These are phyloP conservation scores for Citrus inodora DNA, from an alignment of 345 rosid species.

Conservation along the genomic window DNA sequence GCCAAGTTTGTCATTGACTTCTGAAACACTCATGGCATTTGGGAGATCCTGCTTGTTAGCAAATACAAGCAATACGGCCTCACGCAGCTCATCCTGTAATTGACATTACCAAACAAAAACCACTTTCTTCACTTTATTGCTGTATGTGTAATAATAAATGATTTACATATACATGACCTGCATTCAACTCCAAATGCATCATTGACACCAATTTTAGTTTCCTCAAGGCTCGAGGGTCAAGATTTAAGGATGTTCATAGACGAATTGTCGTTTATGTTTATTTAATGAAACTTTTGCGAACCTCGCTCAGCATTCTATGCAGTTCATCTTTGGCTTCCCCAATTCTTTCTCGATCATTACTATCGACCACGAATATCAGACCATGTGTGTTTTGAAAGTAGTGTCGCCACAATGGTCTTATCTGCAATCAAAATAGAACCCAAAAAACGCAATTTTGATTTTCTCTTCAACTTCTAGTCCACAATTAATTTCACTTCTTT, in stretches of 20 bases:
- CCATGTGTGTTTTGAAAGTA: constrained; percentile 68
- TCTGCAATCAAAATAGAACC: constrained; percentile 19
- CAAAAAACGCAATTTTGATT: neutral
- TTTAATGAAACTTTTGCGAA: neutral
- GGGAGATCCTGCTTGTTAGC: constrained; percentile 79
- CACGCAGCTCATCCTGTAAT: constrained; percentile 49
- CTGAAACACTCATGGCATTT: constrained; percentile 52
- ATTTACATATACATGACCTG: too few relatives aligned
- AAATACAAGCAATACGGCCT: constrained; percentile 52
- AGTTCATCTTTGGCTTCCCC: constrained; percentile 60
- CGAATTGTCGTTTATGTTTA: too few relatives aligned
- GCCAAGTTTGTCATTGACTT: constrained; percentile 64
- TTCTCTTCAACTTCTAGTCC: neutral
- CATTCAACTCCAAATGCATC: neutral
- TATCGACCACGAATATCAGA: constrained; percentile 64
- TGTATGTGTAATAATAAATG: neutral
- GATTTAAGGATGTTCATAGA: too few relatives aligned
- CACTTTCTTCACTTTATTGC: neutral
- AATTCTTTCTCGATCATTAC: constrained; percentile 57
- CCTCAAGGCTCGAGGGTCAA: too few relatives aligned
- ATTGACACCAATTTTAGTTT: neutral
- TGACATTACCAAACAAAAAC: neutral
- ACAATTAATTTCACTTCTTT: neutral
- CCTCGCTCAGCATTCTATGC: constrained; percentile 65
- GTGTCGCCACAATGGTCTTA: constrained; percentile 66